phyloP scores from a whole-genome alignment of 176 grass and related monocot genomes.

The Thalia dealbata region DNA sequence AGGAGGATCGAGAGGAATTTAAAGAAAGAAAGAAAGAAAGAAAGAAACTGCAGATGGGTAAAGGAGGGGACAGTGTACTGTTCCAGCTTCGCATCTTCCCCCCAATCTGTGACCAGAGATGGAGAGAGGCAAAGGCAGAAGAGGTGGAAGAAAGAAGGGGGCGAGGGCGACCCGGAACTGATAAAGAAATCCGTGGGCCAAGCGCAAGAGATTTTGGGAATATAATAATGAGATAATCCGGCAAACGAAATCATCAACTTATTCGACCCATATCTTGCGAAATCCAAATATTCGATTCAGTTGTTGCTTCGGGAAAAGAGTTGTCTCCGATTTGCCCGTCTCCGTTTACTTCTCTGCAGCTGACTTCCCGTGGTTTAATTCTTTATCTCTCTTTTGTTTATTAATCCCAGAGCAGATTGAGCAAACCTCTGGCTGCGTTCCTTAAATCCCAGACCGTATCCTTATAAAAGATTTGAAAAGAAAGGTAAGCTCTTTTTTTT shows the following conservation, averaged over 20 bases:
- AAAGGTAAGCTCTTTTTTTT: background rate
- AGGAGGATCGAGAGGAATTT: too few relatives aligned
- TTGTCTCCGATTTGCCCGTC: background rate
- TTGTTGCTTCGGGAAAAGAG: constrained; percentile 20
- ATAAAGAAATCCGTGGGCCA: constrained; percentile 11
- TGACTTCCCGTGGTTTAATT: background rate
- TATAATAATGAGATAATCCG: constrained; percentile 12
- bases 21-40: too few relatives aligned
- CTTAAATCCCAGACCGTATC: background rate
- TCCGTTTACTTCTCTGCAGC: too few relatives aligned
- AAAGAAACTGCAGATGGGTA: background rate
- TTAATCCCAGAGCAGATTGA: background rate
- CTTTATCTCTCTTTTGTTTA: constrained; percentile 4
- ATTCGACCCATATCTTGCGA: constrained; percentile 52
- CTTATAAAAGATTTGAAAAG: background rate
- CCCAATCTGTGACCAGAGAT: background rate
- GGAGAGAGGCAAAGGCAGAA: background rate
- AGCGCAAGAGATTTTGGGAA: background rate
- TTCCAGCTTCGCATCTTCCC: background rate
- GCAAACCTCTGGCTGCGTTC: background rate
- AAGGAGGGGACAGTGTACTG: background rate
- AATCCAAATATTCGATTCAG: constrained; percentile 71
- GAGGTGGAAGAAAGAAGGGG: background rate
- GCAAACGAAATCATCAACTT: constrained; percentile 32
- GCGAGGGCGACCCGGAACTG: background rate